Percentiles rank a stretch among this genome's conserved stretches.
phyloP scores from a whole-genome alignment of 2,329 filamentous ascomycete genomes.

The Trichoderma koningiopsis region DNA sequence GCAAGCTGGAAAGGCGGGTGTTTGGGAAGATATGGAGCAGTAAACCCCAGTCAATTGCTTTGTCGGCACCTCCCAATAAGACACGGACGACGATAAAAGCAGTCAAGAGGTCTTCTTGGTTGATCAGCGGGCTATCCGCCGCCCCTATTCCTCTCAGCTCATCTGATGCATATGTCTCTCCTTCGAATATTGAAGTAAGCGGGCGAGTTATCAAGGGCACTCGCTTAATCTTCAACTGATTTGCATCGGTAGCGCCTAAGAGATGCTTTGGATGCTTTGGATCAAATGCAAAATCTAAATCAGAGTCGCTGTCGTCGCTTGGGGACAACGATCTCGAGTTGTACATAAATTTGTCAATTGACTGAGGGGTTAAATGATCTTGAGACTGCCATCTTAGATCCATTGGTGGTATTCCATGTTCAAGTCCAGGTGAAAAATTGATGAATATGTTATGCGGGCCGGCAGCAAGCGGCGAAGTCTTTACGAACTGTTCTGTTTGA shows the following conservation, averaged over 20 bases:
- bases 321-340: conserved; percentile 22
- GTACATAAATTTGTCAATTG: not conserved
- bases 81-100: conserved; percentile 61
- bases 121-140: conserved; percentile 27
- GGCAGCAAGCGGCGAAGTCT: conserved; percentile 30
- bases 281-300: not conserved
- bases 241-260: not conserved
- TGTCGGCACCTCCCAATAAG: conserved; percentile 62
- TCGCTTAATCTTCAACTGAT: conserved; percentile 32
- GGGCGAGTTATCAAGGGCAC: conserved; percentile 36
- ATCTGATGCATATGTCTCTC: not conserved
- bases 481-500: conserved; percentile 34
- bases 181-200: conserved; percentile 34
- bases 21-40: conserved; percentile 58
- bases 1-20: conserved; percentile 53
- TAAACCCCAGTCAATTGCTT: conserved; percentile 62
- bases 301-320: conserved; percentile 26
- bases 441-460: conserved; percentile 41
- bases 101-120: conserved; percentile 48
- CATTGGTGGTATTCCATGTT: not conserved
- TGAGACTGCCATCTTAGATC: conserved; percentile 33
- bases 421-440: conserved; percentile 30
- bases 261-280: not conserved
- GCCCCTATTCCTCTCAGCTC: not conserved
- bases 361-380: conserved; percentile 32